A percentile compares a stretch with the other conserved stretches of the same genome.
These are phyloP conservation scores for Leptosphaerulina australis DNA, from an alignment of 2,329 filamentous ascomycete genomes.

Conservation along the genomic window DNA sequence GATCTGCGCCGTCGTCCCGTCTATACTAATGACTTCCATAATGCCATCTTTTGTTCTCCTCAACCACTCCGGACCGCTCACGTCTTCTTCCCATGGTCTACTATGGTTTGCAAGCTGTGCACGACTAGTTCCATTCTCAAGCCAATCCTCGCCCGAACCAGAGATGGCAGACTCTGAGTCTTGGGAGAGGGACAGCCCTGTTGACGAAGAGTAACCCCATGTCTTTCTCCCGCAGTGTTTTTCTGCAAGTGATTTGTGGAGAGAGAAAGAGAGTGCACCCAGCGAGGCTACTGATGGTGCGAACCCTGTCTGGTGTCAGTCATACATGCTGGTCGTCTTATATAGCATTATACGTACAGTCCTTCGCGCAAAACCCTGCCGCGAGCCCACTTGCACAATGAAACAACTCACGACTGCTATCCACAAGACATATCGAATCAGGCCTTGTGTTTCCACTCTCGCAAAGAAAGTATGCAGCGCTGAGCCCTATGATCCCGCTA, in stretches of 20 bases:
- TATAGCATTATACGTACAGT: slow-evolving; percentile 68
- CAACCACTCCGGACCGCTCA: slow-evolving; percentile 63
- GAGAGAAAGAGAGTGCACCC: slow-evolving; percentile 70
- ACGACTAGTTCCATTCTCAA: slow-evolving; percentile 67
- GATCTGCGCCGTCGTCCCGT: slow-evolving; percentile 69
- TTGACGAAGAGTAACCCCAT: slow-evolving; percentile 67
- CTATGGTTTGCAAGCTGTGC: slow-evolving; percentile 57
- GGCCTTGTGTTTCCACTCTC: slow-evolving; percentile 46
- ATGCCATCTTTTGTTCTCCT: slow-evolving; percentile 60
- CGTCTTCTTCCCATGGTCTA: slow-evolving; percentile 33
- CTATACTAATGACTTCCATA: slow-evolving; percentile 66
- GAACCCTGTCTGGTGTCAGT: no score
- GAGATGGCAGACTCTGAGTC: slow-evolving; percentile 50
- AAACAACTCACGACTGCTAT: slow-evolving; percentile 67
- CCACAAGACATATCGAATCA: slow-evolving; percentile 62
- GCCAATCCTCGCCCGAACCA: slow-evolving; percentile 67
- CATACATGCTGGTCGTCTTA: no score
- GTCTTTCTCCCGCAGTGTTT: slow-evolving; percentile 61
- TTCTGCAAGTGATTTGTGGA: slow-evolving; percentile 70
- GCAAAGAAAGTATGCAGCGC: slow-evolving; percentile 69
- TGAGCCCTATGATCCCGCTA: slow-evolving; percentile 54
- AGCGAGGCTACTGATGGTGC: slow-evolving; percentile 62
- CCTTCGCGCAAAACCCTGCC: slow-evolving; percentile 73
- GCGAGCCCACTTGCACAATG: slow-evolving; percentile 75
- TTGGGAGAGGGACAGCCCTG: slow-evolving; percentile 62